phyloP scores from a whole-genome alignment of 2,329 filamentous ascomycete genomes.

The Aspergillus fischeri region DNA sequence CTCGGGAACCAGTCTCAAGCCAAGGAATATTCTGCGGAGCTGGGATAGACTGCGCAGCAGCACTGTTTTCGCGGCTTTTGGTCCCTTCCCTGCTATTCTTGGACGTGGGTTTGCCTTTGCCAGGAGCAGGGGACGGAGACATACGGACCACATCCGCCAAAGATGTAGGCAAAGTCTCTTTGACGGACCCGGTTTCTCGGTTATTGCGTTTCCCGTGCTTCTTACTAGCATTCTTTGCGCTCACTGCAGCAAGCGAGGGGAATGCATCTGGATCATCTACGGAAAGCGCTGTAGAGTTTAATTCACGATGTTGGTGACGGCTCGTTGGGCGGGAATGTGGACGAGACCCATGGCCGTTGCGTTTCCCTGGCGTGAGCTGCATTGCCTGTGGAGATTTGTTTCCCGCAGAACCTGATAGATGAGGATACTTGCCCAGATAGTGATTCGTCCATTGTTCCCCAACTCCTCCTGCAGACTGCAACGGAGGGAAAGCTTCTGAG shows the following conservation, averaged over 20 bases:
- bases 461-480: conserved; percentile 57
- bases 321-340: conserved; percentile 80
- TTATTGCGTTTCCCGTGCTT: conserved; percentile 85
- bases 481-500: conserved; percentile 75
- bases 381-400: conserved; percentile 37
- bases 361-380: conserved; percentile 28
- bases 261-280: conserved; percentile 96
- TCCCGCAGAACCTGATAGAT: conserved; percentile 41
- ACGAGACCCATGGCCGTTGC: conserved; percentile 52
- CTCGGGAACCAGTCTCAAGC: conserved; percentile 86
- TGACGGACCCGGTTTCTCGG: conserved; percentile 52
- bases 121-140: conserved; percentile 76
- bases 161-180: conserved; percentile 69
- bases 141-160: conserved; percentile 93
- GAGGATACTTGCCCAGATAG: conserved; percentile 40
- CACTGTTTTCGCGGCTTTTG: conserved; percentile 70
- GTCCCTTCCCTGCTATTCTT: conserved; percentile 59
- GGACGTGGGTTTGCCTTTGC: conserved; percentile 50
- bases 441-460: conserved; percentile 57
- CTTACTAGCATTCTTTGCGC: conserved; percentile 67
- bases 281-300: conserved; percentile 65
- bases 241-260: conserved; percentile 75
- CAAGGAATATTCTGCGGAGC: conserved; percentile 91
- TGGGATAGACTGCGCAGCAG: conserved; percentile 76
- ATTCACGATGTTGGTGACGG: conserved; percentile 65